phyloP scores from a whole-genome alignment of 2,329 filamentous ascomycete species.

The Trichophyton schoenleinii region DNA sequence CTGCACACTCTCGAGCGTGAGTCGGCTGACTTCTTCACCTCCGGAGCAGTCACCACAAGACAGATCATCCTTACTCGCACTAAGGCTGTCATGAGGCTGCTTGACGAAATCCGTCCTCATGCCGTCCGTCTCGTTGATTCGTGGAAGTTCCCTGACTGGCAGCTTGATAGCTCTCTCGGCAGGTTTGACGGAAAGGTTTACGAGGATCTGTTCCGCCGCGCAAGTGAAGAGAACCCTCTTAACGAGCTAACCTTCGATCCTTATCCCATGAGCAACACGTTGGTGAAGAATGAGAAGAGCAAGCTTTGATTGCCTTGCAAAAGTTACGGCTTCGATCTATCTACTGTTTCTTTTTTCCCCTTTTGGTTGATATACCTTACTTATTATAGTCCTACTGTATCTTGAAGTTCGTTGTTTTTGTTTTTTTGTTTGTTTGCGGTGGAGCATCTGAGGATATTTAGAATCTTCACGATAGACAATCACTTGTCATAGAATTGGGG shows the following conservation, averaged over 20 bases:
- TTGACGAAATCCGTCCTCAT: slow-evolving; percentile 61
- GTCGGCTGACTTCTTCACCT: slow-evolving; percentile 60
- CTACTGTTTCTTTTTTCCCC: neutral
- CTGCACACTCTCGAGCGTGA: slow-evolving; percentile 57
- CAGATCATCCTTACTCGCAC: slow-evolving; percentile 59
- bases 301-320: slow-evolving; percentile 23
- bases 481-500: neutral
- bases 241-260: slow-evolving; percentile 61
- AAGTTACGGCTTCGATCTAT: neutral
- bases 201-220: slow-evolving; percentile 62
- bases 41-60: slow-evolving; percentile 54
- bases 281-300: slow-evolving; percentile 45
- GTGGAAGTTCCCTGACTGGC: slow-evolving; percentile 69
- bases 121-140: slow-evolving; percentile 58
- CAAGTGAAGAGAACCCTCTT: slow-evolving; percentile 59
- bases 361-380: neutral
- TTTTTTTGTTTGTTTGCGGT: neutral
- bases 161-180: slow-evolving; percentile 58
- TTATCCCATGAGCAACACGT: slow-evolving; percentile 49
- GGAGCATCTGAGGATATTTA: neutral
- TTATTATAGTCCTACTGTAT: no score
- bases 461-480: neutral
- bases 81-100: slow-evolving; percentile 54
- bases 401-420: neutral
- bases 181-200: slow-evolving; percentile 64